These are phyloP conservation scores for Fragaria iinumae DNA, from an alignment of 306 rosid genomes.

Conservation along the genomic window DNA sequence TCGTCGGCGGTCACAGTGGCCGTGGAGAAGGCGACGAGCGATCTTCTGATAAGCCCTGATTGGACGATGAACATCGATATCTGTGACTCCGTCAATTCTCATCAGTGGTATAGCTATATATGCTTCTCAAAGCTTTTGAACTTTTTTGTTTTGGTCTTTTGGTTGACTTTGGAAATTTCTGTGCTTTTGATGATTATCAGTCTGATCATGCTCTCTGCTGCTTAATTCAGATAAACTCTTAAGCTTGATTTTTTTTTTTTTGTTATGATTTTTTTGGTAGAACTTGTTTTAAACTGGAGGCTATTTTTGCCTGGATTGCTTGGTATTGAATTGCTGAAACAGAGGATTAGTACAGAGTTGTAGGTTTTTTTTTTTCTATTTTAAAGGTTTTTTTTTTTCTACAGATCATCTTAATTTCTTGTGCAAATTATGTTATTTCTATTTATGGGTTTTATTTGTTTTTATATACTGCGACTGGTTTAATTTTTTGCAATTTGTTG, in stretches of 20 bases:
- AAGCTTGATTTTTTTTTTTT: neutral
- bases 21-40: constrained; percentile 99
- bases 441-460: neutral
- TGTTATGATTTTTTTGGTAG: neutral
- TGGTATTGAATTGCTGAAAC: neutral
- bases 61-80: constrained; percentile 99
- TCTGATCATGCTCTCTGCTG: neutral
- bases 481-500: neutral
- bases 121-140: constrained; percentile 17
- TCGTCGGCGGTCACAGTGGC: constrained; percentile 82
- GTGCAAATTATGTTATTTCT: neutral
- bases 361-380: no score
- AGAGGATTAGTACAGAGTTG: neutral
- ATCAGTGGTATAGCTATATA: constrained; percentile 73
- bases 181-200: neutral
- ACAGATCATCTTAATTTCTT: neutral
- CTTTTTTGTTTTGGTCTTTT: neutral
- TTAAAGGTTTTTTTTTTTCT: neutral
- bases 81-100: constrained; percentile 93
- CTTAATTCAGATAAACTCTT: neutral
- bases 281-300: neutral
- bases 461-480: neutral
- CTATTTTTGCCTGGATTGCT: neutral
- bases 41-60: constrained; percentile 95
- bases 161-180: constrained; percentile 30